Evolutionary conservation across 1,139 yeast species (phyloP), one percentile per base, ranked within the genome.

Genomic region (Arxiozyma slooffiae): DNA sequence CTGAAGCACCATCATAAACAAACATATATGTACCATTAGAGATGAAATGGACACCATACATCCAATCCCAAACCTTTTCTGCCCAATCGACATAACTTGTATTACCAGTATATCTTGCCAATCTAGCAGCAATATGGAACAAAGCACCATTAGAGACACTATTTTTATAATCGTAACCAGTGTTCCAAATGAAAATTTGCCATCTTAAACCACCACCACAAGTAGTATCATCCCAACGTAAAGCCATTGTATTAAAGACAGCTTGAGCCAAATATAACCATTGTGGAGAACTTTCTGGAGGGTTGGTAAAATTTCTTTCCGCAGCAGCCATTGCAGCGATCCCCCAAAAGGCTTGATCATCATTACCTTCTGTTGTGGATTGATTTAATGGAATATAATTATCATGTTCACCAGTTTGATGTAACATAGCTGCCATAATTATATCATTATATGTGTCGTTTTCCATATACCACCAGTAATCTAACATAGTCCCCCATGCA

Each of bases 271-370:
- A 69, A 44, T 81, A 75, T 49, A 85, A 70, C 97, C 97, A 90
- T 55, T 76, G 78, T 9, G 83, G 83, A 56, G 76, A 60, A 55
- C 67, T 76, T 41, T 69, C 63, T 48, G 72, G 74, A 3, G 97
- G 96, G 64, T 88, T 86, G 2, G 87, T 72, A 64, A 88, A 89
- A 68, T 87, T 87, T 66, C 87, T 78, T 67, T 89, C 97, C 0
- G 94, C 90, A 1, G 96, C 96, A 16, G 79, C 82, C 84, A 89
- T 86, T 1, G 80, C 95, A 2, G 95, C 89, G 54, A 89, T 76
- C 4, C 96, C 97, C 97, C 97, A 89, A 67, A 90, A 87, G 1
- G 90, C 96, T 71, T 89, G 97, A 73, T 90, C 97, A 76, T 90
- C 97, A 67, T 90, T 90, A 68, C 97, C 97, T 72, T 89, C 97